Conservation (phyloP, 2,329 filamentous ascomycete species). For the Rugonectria rugulosa region DNA sequence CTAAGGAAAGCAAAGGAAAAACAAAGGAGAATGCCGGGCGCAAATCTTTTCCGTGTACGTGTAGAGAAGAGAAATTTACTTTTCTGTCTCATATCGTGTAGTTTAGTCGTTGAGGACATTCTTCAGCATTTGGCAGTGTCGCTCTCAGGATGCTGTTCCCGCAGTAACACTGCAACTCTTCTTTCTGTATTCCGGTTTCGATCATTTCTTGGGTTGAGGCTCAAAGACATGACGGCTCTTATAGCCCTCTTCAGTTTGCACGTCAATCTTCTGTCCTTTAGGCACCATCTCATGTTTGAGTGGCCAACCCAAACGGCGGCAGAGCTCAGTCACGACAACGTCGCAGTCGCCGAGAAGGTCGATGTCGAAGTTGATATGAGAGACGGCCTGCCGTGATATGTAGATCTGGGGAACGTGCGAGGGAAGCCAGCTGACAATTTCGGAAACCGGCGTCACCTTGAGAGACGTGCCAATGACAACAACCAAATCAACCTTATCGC, state of each 20-base stretch:
- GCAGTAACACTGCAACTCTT: background rate
- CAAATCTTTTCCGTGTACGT: too few relatives aligned
- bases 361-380: slow-evolving; percentile 94
- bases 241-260: slow-evolving; percentile 50
- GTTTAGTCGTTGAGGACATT: background rate
- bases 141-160: background rate
- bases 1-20: slow-evolving; percentile 10
- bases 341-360: slow-evolving; percentile 97
- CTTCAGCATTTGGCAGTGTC: background rate
- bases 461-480: slow-evolving; percentile 96
- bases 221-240: slow-evolving; percentile 50
- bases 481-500: slow-evolving; percentile 82
- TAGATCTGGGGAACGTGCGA: slow-evolving; percentile 88
- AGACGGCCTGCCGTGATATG: slow-evolving; percentile 83
- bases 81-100: too few relatives aligned
- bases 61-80: slow-evolving; percentile 4
- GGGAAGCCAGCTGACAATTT: slow-evolving; percentile 84
- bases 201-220: slow-evolving; percentile 16
- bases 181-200: background rate
- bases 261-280: slow-evolving; percentile 66
- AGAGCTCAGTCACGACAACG: slow-evolving; percentile 86
- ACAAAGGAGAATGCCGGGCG: slow-evolving; percentile 4
- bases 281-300: slow-evolving; percentile 85
- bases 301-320: slow-evolving; percentile 80
- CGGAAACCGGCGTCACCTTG: slow-evolving; percentile 93